Conservation (phyloP, 495 filamentous ascomycete genomes). For the Bacidia rubella region DNA sequence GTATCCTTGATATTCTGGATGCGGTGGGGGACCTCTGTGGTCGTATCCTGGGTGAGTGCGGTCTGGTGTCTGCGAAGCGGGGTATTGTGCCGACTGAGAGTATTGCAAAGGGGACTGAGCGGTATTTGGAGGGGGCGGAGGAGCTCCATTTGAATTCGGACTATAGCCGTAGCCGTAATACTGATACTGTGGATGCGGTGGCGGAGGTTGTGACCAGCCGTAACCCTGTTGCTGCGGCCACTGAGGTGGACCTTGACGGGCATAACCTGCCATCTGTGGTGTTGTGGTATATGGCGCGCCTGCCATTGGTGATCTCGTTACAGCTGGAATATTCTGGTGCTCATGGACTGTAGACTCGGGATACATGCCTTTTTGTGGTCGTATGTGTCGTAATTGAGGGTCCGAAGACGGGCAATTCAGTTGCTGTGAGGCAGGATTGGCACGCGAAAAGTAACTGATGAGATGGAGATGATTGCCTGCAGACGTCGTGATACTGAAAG, state of each 20-base stretch:
- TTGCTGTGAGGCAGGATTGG: constrained; percentile 48
- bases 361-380: constrained; percentile 83
- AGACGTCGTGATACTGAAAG: constrained; percentile 94
- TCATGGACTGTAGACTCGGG: constrained; percentile 94
- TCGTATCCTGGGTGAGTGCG: constrained; percentile 8
- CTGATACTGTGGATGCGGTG: constrained; percentile 7
- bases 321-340: constrained; percentile 50
- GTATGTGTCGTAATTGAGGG: constrained; percentile 65
- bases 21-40: constrained; percentile 2
- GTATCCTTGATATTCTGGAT: constrained; percentile 6
- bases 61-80: constrained; percentile 11
- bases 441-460: constrained; percentile 89
- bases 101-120: constrained; percentile 16
- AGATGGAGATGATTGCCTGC: constrained; percentile 84
- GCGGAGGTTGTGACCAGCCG: constrained; percentile 53
- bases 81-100: constrained; percentile 10
- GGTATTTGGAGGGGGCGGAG: constrained; percentile 9
- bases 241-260: constrained; percentile 32
- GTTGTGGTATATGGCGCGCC: constrained; percentile 39
- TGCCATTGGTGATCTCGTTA: constrained; percentile 49
- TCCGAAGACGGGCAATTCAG: constrained; percentile 71
- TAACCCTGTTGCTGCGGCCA: constrained; percentile 38
- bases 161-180: constrained; percentile 16
- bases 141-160: background rate
- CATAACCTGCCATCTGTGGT: constrained; percentile 37